Base-by-base conservation (phyloP, 2,329 filamentous ascomycete species). In the Diaporthe amygdali region DNA sequence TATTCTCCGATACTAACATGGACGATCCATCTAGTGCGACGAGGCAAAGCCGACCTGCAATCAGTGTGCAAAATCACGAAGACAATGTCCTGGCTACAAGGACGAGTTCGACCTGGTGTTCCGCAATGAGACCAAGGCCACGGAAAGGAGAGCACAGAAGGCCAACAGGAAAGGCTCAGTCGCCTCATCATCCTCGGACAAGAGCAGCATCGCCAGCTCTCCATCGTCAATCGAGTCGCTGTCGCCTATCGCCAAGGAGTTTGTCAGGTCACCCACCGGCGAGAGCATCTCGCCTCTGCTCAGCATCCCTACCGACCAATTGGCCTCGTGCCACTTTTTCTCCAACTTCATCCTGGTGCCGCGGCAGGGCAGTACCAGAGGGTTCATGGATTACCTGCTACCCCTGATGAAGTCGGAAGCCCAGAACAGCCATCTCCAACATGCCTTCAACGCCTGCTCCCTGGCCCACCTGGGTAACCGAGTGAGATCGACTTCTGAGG, bases 21-120 rank as follows among this genome's bases (percentile, higher is more conserved):
- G 25, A 10, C 25, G 17, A 15, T 27, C 34, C 30, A 15, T 59
- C 47, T 75, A 92, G 90, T 92, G 91, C 79, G 91, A 92, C 78
- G 90, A 92, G 79, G 89, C 86, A 47, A 91, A 89, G 74, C 91
- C 91, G 12, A 89, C 87, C 6, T 93, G 91, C 79, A 87, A 87
- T 49, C 90, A 92, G 77, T 92, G 90, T 76, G 82, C 85, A 74
- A 92, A 91, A 76, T 91, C 90, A 46, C 84, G 88, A 70, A 86
- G 90, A 47, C 84, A 87, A 74, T 93, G 91, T 76, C 90, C 90
- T 3, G 91, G 91, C 55, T 92, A 92, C 80, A 90, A 90, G 78
- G 90, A 93, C 77, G 91, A 93, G 74, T 92, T 93, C 75, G 92
- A 94, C 75, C 82, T 93, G 30, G 88, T 94, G 68, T 93, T 93